Evolutionary conservation across 2,329 filamentous ascomycete genomes (phyloP).

Genomic region (Meredithiella fracta): DNA sequence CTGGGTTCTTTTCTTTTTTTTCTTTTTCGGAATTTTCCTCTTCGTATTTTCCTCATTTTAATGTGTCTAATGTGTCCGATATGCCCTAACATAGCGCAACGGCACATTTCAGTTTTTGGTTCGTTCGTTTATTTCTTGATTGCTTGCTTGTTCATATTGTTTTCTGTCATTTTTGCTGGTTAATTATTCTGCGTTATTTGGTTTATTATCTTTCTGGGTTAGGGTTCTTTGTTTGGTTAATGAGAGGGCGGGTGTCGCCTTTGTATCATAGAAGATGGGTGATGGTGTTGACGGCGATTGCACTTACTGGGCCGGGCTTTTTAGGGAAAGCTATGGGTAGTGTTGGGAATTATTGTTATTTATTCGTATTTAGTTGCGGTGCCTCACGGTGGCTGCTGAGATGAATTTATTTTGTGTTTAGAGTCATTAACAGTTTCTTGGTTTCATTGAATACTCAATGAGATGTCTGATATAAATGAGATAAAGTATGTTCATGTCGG

Average conservation of each 20-base stretch:
- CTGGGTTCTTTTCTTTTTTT: not conserved
- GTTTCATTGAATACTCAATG: too few relatives aligned
- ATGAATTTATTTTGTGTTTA: not conserved
- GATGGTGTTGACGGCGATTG: not conserved
- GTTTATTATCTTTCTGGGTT: not conserved
- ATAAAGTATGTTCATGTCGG: too few relatives aligned
- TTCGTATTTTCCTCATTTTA: slow-evolving; percentile 1
- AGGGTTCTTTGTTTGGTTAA: not conserved
- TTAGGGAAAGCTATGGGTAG: not conserved
- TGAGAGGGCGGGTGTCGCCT: not conserved
- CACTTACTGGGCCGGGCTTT: not conserved
- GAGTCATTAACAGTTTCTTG: too few relatives aligned
- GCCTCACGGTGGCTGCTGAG: not conserved
- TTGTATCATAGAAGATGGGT: slow-evolving; percentile 6
- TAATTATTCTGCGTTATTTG: not conserved
- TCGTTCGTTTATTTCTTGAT: slow-evolving; percentile 1
- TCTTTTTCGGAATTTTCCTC: slow-evolving; percentile 4
- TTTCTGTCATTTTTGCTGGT: not conserved
- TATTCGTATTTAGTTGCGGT: slow-evolving; percentile 1
- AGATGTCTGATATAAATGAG: not conserved
- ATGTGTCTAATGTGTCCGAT: not conserved
- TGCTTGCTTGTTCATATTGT: not conserved
- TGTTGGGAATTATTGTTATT: not conserved
- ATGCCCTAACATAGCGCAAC: not conserved
- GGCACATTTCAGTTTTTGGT: not conserved